Conservation (phyloP, 148 eudicot genomes). For the Camellia sinensis region DNA sequence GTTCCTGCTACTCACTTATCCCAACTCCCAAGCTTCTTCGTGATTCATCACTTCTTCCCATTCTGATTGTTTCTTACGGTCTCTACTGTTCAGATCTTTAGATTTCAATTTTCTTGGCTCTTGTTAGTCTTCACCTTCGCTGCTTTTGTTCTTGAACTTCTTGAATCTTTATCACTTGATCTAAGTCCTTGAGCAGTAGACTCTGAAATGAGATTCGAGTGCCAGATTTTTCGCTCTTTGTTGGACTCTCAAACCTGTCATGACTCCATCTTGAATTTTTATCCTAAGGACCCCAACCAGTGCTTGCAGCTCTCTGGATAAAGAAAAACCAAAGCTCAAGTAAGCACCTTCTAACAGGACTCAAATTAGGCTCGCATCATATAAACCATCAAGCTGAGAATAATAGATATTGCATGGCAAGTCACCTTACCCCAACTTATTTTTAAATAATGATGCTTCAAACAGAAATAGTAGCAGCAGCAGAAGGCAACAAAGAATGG, state of each 20-base stretch:
- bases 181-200: constrained; percentile 19
- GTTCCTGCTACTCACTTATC: constrained; percentile 22
- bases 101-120: constrained; percentile 26
- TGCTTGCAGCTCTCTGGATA: constrained; percentile 83
- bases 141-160: constrained; percentile 30
- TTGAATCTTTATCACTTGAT: constrained; percentile 29
- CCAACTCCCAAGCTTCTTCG: constrained; percentile 29
- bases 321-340: constrained; percentile 7
- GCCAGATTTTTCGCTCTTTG: constrained; percentile 27
- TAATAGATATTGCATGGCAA: neutral
- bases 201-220: constrained; percentile 25
- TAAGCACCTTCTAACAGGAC: neutral
- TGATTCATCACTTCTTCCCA: constrained; percentile 20
- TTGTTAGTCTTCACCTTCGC: constrained; percentile 10
- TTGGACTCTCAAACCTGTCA: constrained; percentile 45
- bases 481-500: too few relatives aligned
- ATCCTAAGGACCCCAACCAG: constrained; percentile 62
- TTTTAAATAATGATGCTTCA: too few relatives aligned
- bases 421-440: neutral
- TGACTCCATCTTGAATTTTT: constrained; percentile 39
- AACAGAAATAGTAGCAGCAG: too few relatives aligned
- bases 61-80: constrained; percentile 28
- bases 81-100: constrained; percentile 35
- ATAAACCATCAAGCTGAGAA: neutral
- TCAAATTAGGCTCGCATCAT: neutral